Conservation (phyloP, 2,329 filamentous ascomycete species). For the Calonectria fujianensis region DNA sequence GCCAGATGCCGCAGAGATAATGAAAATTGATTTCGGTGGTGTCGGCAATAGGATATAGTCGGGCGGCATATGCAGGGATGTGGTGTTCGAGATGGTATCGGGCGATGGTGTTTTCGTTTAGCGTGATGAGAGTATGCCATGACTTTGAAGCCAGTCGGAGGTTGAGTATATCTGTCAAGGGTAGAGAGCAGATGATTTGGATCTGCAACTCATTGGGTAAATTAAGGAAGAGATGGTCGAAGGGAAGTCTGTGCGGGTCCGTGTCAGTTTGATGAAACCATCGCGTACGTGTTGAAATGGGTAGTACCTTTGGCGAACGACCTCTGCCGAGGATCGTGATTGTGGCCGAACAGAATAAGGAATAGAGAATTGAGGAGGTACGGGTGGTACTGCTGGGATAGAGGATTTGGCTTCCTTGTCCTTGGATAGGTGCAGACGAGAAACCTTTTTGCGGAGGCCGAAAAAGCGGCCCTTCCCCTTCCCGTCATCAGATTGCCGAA, state of each 20-base stretch:
- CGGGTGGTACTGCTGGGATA: conserved; percentile 31
- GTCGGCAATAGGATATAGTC: conserved; percentile 74
- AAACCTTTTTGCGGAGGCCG: conserved; percentile 63
- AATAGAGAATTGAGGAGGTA: conserved; percentile 25
- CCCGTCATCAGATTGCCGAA: conserved; percentile 59
- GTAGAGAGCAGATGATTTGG: conserved; percentile 76
- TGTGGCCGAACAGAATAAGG: conserved; percentile 22
- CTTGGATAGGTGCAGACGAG: conserved; percentile 59
- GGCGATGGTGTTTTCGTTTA: conserved; percentile 77
- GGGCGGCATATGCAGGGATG: conserved; percentile 76
- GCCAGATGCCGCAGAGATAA: conserved; percentile 79
- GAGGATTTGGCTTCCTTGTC: conserved; percentile 45
- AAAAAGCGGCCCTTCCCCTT: conserved; percentile 67
- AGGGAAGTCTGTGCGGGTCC: conserved; percentile 62
- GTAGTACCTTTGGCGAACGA: conserved; percentile 59
- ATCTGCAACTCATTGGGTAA: conserved; percentile 78
- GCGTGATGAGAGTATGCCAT: conserved; percentile 75
- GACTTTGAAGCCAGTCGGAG: conserved; percentile 75
- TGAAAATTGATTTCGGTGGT: conserved; percentile 72
- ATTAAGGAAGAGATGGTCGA: conserved; percentile 74
- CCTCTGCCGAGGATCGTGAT: conserved; percentile 53
- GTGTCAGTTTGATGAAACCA: conserved; percentile 47
- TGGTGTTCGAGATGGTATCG: conserved; percentile 76
- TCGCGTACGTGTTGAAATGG: conserved; percentile 26
- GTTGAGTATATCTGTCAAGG: conserved; percentile 76